phyloP scores from a whole-genome alignment of 2,329 filamentous ascomycete genomes.

The Alternaria infectoria region DNA sequence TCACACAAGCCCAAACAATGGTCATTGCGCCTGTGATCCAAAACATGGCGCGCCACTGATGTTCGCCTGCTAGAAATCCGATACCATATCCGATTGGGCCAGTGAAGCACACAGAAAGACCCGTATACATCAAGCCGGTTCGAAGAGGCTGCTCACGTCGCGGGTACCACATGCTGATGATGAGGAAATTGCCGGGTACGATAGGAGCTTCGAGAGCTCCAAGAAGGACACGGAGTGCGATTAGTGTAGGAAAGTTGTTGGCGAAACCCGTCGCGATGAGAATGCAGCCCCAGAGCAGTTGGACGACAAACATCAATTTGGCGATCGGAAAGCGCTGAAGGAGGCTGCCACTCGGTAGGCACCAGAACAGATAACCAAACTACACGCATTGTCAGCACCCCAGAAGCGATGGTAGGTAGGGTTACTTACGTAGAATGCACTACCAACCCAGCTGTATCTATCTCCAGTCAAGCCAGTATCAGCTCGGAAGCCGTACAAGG shows the following conservation, averaged over 20 bases:
- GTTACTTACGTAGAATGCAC: slow-evolving; percentile 16
- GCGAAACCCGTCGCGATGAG: slow-evolving; percentile 21
- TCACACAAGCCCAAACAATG: slow-evolving; percentile 37
- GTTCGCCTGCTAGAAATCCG: slow-evolving; percentile 31
- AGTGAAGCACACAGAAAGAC: slow-evolving; percentile 45
- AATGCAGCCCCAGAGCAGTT: slow-evolving; percentile 23
- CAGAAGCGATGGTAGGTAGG: neutral
- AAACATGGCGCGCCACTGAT: slow-evolving; percentile 50
- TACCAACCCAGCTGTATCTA: slow-evolving; percentile 32
- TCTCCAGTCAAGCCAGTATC: slow-evolving; percentile 30
- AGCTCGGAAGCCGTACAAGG: slow-evolving; percentile 30
- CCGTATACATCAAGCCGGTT: slow-evolving; percentile 37
- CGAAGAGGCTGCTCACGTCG: slow-evolving; percentile 43
- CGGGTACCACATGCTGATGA: slow-evolving; percentile 49
- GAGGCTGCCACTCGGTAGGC: slow-evolving; percentile 22
- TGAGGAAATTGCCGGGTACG: slow-evolving; percentile 41
- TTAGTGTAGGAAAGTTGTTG: slow-evolving; percentile 50
- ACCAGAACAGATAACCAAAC: slow-evolving; percentile 32
- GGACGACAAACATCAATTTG: slow-evolving; percentile 21
- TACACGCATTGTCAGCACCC: neutral
- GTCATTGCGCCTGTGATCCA: slow-evolving; percentile 46
- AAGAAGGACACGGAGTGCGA: slow-evolving; percentile 60
- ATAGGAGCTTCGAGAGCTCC: slow-evolving; percentile 64
- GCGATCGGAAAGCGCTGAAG: slow-evolving; percentile 27
- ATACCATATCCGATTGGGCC: slow-evolving; percentile 41